Conservation (phyloP, 2,329 filamentous ascomycete genomes). For the Pyricularia grisea region DNA sequence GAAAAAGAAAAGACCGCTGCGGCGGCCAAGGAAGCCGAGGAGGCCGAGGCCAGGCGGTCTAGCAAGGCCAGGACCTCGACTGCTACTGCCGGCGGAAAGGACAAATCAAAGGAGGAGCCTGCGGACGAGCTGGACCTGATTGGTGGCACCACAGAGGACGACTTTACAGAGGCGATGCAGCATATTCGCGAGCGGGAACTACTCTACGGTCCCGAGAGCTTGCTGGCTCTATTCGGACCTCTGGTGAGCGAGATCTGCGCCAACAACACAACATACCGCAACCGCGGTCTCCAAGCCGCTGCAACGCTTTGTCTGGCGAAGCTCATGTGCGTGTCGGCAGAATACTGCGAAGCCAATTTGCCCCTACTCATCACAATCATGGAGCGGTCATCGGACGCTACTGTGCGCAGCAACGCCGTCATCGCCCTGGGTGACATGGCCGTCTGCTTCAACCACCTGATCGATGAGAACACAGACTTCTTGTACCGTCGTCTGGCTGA, state of each 20-base stretch:
- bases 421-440: conserved; percentile 98
- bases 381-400: conserved; percentile 85
- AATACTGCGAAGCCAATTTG: conserved; percentile 92
- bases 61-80: conserved; percentile 21
- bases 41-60: conserved; percentile 16
- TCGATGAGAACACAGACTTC: conserved; percentile 98
- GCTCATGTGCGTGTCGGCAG: conserved; percentile 94
- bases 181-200: conserved; percentile 80
- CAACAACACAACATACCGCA: conserved; percentile 86
- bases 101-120: conserved; percentile 49
- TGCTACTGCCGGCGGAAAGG: conserved; percentile 21
- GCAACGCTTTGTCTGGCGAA: conserved; percentile 93
- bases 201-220: conserved; percentile 70
- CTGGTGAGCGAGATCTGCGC: conserved; percentile 89
- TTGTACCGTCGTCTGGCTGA: conserved; percentile 90
- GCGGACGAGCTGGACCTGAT: conserved; percentile 92
- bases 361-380: conserved; percentile 95
- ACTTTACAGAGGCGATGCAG: conserved; percentile 80
- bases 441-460: conserved; percentile 97
- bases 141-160: conserved; percentile 89
- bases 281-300: conserved; percentile 83
- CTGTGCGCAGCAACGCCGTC: conserved; percentile 90
- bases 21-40: conserved; percentile 30
- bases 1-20: conserved; percentile 67
- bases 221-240: conserved; percentile 85